Evolutionary conservation across 2,329 filamentous ascomycete species (phyloP), one percentile per base, ranked within the genome.

Genomic region (Xylariaceae sp.): DNA sequence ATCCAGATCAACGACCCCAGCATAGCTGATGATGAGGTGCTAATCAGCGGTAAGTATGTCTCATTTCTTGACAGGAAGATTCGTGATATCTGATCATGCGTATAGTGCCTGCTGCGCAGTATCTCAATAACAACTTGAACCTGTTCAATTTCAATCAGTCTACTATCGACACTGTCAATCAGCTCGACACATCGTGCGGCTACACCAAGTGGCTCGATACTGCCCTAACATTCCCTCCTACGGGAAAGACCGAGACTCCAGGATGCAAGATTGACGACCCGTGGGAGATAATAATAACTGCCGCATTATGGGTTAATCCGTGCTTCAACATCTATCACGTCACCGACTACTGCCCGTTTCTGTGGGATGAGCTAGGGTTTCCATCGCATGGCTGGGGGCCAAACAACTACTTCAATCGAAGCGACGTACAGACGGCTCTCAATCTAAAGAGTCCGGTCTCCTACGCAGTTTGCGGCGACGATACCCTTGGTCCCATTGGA

Each of bases 241-340:
- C 4, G 6, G 44, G 44, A 32, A 45, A 45, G 33, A 38, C 39
- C 15, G 27, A 32, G 2, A 12, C 35, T n/a, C 44, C 44, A 7
- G 9, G n/a, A 45, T 19, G 12, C 17, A 27, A 35, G 32, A 11
- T 3, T 19, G 32, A 36, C 12, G 33, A 36, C 33, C 12, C 39
- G 15, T 45, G 44, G 44, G 27, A 58, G 22, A 59, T 68, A 19
- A 67, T 75, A n/a, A n/a, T 38, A 71, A 71, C 53, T 65, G 67
- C 70, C 6, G 83, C 79, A 32, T 56, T 70, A 5, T 66, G 67
- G n/a, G 59, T 62, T 15, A 88, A 89, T 68, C 84, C 85, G 0
- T 89, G 86, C 68, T 89, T 83, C 67, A 78, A 87, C 62, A 70
- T 86, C 22, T 88, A 87, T 67, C 76, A 83, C 46, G 75, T 88